Base-by-base conservation (phyloP, 495 filamentous ascomycete species). In the Xylaria venustula region DNA sequence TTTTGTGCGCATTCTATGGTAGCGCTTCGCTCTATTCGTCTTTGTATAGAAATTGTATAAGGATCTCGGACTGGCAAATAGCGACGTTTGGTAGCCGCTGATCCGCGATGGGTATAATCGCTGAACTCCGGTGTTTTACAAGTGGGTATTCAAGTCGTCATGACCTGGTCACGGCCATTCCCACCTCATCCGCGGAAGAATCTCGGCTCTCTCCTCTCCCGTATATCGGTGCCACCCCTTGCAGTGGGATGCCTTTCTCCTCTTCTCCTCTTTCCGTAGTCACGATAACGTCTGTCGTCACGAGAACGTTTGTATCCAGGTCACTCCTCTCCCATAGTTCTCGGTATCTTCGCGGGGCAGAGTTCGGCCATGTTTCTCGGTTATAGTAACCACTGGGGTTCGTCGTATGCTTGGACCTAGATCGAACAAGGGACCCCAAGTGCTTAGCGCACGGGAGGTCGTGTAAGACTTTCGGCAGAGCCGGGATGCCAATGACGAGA, bases 401-500 rank as follows among this genome's bases (percentile, higher is more conserved):
- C 19, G 30, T 6, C 17, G 14, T 36, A 5, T 12, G 40, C 34
- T 56, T 58, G 26, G 55, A 28, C 19, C 44, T 25, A 8, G 30
- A 26, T 36, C 55, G 55, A 17, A 20, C 32, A 20, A 49, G 55
- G 9, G 42, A 58, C 32, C 42, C 42, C 3, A 56, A 46, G 53
- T 15, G 41, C 32, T n/a, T 26, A 7, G 44, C 42, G 23, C 42
- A 58, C 28, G 55, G 26, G 28, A 49, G 51, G 19, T 74, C 66
- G 19, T 65, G 60, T 12, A 74, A 44, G 36, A 74, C 62, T 50
- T 69, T 69, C 6, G 71, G 71, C 0, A 67, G 46, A 17, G 65
- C 68, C 8, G 71, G 71, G 37, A 72, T 44, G 46, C 71, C 67
- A 20, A 66, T 58, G 55, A 74, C 65, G 30, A 73, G 57, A 48